These are phyloP conservation scores for Furcasterigmium sp. DNA, from an alignment of 2,329 filamentous ascomycete genomes.

Conservation along the genomic window DNA sequence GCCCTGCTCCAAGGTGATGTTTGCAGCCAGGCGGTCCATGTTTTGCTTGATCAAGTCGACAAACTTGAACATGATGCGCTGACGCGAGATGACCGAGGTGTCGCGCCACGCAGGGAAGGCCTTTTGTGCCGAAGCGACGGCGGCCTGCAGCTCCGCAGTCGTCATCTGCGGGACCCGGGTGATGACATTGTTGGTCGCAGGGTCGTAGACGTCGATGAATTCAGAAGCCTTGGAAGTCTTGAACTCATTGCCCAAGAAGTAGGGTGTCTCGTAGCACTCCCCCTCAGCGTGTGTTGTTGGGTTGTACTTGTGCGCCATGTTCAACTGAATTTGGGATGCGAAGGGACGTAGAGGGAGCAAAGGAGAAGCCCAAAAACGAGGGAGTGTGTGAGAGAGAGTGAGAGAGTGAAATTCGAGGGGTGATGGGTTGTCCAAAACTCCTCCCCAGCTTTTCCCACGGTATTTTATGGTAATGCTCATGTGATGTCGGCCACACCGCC, in stretches of 20 bases:
- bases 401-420: not conserved
- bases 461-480: too few relatives aligned
- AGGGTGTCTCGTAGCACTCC: not conserved
- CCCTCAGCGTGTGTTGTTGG: not conserved
- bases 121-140: conserved; percentile 61
- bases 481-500: too few relatives aligned
- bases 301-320: not conserved
- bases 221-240: not conserved
- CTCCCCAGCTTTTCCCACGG: too few relatives aligned
- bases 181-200: not conserved
- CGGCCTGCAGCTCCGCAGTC: conserved; percentile 59
- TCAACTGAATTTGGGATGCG: not conserved
- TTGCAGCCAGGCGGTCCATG: conserved; percentile 69
- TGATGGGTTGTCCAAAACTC: too few relatives aligned
- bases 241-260: not conserved
- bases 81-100: conserved; percentile 58
- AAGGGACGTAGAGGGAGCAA: too few relatives aligned
- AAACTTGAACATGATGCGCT: conserved; percentile 73
- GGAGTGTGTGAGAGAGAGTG: not conserved
- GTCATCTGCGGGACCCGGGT: conserved; percentile 68
- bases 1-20: conserved; percentile 70
- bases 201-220: not conserved
- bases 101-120: conserved; percentile 62
- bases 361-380: too few relatives aligned
- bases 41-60: conserved; percentile 64